A percentile compares a stretch with the other conserved stretches of the same genome.
These are phyloP conservation scores for Colletotrichum scovillei DNA, from an alignment of 2,329 filamentous ascomycete genomes.

Conservation along the genomic window DNA sequence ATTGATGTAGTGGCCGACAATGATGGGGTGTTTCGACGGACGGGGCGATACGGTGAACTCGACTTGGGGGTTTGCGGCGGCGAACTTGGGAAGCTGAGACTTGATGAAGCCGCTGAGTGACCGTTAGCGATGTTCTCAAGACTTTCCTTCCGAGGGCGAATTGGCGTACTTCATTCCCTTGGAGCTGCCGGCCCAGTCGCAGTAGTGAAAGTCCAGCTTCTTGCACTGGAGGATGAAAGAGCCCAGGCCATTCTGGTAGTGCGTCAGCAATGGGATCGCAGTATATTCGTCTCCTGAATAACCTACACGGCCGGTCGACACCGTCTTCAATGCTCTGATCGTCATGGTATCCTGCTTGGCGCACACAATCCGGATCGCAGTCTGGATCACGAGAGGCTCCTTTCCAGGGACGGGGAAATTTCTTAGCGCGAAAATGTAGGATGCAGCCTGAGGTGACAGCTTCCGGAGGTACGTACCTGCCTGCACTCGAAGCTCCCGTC, in stretches of 20 bases:
- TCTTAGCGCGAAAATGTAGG: slow-evolving; percentile 30
- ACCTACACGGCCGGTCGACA: slow-evolving; percentile 65
- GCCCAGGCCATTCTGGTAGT: slow-evolving; percentile 87
- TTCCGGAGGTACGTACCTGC: slow-evolving; percentile 20
- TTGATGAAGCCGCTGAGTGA: slow-evolving; percentile 80
- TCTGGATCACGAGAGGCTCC: slow-evolving; percentile 19
- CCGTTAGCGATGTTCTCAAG: slow-evolving; percentile 40
- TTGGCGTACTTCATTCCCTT: slow-evolving; percentile 85
- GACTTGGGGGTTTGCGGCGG: slow-evolving; percentile 83
- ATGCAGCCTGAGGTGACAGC: slow-evolving; percentile 9
- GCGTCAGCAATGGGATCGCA: neutral
- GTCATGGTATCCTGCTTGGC: slow-evolving; percentile 55
- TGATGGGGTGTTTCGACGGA: slow-evolving; percentile 88
- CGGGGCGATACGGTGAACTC: slow-evolving; percentile 93
- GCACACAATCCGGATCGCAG: slow-evolving; percentile 22
- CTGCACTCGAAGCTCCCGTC: neutral
- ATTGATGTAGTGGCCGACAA: slow-evolving; percentile 93
- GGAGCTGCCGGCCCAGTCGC: slow-evolving; percentile 94
- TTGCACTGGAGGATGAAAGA: slow-evolving; percentile 98
- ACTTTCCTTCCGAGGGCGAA: neutral
- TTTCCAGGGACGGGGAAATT: slow-evolving; percentile 25
- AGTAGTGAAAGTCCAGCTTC: slow-evolving; percentile 95
- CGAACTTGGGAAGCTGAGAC: slow-evolving; percentile 80
- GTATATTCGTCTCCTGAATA: neutral
- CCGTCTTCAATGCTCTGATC: slow-evolving; percentile 62